Evolutionary conservation across 176 grass and related monocot species (phyloP), one percentile per base, ranked within the genome.

Genomic region (Canna indica): DNA sequence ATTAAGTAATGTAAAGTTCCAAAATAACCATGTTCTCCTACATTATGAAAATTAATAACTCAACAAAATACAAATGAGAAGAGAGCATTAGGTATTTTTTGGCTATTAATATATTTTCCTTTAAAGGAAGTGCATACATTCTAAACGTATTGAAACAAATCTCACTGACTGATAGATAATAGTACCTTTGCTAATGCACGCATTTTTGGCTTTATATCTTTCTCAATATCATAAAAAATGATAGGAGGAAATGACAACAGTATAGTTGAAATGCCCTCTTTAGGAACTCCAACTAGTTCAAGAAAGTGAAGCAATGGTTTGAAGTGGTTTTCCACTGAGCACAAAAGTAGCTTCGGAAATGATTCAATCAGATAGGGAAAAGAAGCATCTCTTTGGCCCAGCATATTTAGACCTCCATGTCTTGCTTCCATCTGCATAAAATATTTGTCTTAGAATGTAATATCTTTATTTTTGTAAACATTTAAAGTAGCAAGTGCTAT

Each of bases 331-430:
- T 87, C 77, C 65, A 82, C 80, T 60, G 88, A 85, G 41, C 76
- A 77, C 52, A 81, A 78, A 72, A 97, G 83, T 63, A 90, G 78
- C 88, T 83, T 87, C 66, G 93, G 88, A 87, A 90, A 97, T 72
- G 88, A 89, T 85, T 97, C 88, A 17, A 92, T 85, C 53, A 97
- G 70, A 67, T 87, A 86, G 0, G 88, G 79, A 85, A 97, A 87
- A 33, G 79, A 83, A 20, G 83, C 59, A 58, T 82, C 80, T 81
- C 64, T 81, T 45, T 83, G 46, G 16, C 81, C 88, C 67, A 96
- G 75, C 86, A 88, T 81, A 74, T 75, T 75, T 76, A 96, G 67
- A 73, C 88, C 86, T 69, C 88, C 88, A 69, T 83, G 74, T 57
- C 86, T 91, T 61, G 88, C 93, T 74, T 96, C 93, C 86, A 96